These are phyloP conservation scores for Inga leiocalycina DNA, from an alignment of 306 rosid species.

Conservation along the genomic window DNA sequence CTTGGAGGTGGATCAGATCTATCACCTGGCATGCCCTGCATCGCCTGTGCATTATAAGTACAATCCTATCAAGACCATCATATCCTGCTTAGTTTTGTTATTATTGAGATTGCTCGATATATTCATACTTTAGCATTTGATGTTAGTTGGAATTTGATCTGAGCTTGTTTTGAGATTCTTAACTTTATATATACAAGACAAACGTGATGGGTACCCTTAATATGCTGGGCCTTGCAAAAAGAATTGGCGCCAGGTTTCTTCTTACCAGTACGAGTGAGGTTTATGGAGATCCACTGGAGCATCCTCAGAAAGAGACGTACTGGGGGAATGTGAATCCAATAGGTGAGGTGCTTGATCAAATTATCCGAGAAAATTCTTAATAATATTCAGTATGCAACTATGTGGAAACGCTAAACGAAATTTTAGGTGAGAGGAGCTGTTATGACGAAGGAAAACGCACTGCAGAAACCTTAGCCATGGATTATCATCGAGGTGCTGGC, in stretches of 20 bases:
- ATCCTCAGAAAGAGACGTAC: constrained; percentile 97
- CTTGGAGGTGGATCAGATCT: constrained; percentile 80
- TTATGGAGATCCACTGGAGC: constrained; percentile 94
- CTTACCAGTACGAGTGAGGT: constrained; percentile 93
- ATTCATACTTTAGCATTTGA: not conserved
- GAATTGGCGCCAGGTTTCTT: constrained; percentile 83
- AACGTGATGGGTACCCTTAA: constrained; percentile 87
- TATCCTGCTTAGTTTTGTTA: constrained; percentile 49
- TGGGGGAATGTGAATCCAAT: constrained; percentile 99
- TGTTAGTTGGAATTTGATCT: not conserved
- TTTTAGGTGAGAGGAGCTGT: constrained; percentile 92
- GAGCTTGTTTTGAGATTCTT: constrained; percentile 46
- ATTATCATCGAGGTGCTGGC: constrained; percentile 96
- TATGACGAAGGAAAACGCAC: constrained; percentile 98
- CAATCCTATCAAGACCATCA: constrained; percentile 77
- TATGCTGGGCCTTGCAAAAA: constrained; percentile 89
- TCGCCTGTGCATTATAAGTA: constrained; percentile 78
- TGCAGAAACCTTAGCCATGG: constrained; percentile 93
- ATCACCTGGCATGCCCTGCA: constrained; percentile 82
- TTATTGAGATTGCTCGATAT: not conserved
- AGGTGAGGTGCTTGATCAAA: constrained; percentile 54
- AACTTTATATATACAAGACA: constrained; percentile 63
- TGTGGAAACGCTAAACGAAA: constrained; percentile 11
- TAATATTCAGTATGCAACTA: constrained; percentile 20
- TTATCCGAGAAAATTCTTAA: constrained; percentile 1